Base-by-base conservation (phyloP, 805 yeast species). In the Metschnikowia corniflorae region DNA sequence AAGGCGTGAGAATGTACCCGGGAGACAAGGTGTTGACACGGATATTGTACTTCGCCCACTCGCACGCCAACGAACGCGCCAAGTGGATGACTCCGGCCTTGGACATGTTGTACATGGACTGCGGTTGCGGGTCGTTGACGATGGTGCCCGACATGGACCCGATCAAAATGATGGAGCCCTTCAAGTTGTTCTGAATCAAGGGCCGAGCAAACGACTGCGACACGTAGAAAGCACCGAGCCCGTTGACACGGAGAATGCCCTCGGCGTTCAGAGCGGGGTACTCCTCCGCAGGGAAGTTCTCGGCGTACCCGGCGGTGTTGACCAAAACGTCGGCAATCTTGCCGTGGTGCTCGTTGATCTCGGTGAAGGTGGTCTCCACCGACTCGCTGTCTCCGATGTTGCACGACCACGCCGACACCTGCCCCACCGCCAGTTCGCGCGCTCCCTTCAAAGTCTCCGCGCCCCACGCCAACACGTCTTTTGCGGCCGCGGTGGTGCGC, bases 11-110 rank as follows among this genome's bases (percentile, higher is more conserved):
- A 43, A 84, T 84, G 68, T 84, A 84, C 31, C 91, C 93, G 29
- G 93, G 93, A 26, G 85, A 77, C 47, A 84, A 65, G 21, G 89
- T 75, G 67, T 84, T 83, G 50, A 84, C 86, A 60, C 91, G 75
- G 54, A 82, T 80, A 52, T 77, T 76, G 63, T 76, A 78, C 51
- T 76, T 71, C 33, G 93, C 85, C 93, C 93, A 84, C 61, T 84
- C 94, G 44, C 81, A 76, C 27, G 88, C 93, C 50, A 84, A 65
- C 3, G 89, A 75, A 58, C 77, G 77, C 37, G 75, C 84, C 72
- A 84, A 67, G 63, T 84, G 93, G 51, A 83, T 82, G 28, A 83
- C 91, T 57, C 89, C 93, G 13, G 93, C 93, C 67, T 84, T 84
- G 50, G 91, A 73, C 84, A 82, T 80, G 71, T 84, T 84, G 73